These are phyloP conservation scores for Fraxinus baroniana DNA, from an alignment of 305 asterid genomes.

Conservation along the genomic window DNA sequence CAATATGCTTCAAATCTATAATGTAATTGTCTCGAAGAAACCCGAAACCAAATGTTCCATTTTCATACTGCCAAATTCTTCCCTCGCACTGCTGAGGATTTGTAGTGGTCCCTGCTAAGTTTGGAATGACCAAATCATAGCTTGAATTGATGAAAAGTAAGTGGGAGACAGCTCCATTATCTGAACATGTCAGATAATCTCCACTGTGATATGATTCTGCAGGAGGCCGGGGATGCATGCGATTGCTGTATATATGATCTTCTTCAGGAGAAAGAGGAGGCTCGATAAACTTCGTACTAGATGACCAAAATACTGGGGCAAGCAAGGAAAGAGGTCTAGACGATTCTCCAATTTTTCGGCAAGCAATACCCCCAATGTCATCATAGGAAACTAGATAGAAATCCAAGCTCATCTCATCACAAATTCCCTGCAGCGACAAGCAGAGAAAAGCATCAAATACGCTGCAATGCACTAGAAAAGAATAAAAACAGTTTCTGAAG, in stretches of 20 bases:
- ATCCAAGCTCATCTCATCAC: constrained; percentile 66
- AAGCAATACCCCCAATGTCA: constrained; percentile 79
- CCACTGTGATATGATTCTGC: constrained; percentile 34
- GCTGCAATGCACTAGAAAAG: neutral
- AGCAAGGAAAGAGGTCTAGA: constrained; percentile 41
- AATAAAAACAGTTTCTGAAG: neutral
- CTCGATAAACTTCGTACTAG: constrained; percentile 45
- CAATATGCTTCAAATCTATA: constrained; percentile 67
- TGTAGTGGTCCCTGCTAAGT: constrained; percentile 39
- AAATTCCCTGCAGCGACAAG: constrained; percentile 62
- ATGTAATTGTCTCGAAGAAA: constrained; percentile 61
- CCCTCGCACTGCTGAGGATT: constrained; percentile 71
- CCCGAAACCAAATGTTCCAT: constrained; percentile 84
- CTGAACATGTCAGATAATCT: constrained; percentile 31
- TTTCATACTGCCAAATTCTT: constrained; percentile 73
- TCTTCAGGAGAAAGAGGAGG: constrained; percentile 74
- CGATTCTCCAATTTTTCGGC: constrained; percentile 76
- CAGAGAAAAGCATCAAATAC: constrained; percentile 13
- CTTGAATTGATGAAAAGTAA: constrained; percentile 75
- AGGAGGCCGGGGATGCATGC: constrained; percentile 59
- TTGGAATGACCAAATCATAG: constrained; percentile 75
- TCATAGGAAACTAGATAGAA: constrained; percentile 80
- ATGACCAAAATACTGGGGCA: constrained; percentile 80
- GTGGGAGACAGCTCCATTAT: constrained; percentile 38
- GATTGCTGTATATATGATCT: constrained; percentile 49